Base-by-base conservation (phyloP, 2,329 filamentous ascomycete genomes). In the Tolypocladium amazonense region DNA sequence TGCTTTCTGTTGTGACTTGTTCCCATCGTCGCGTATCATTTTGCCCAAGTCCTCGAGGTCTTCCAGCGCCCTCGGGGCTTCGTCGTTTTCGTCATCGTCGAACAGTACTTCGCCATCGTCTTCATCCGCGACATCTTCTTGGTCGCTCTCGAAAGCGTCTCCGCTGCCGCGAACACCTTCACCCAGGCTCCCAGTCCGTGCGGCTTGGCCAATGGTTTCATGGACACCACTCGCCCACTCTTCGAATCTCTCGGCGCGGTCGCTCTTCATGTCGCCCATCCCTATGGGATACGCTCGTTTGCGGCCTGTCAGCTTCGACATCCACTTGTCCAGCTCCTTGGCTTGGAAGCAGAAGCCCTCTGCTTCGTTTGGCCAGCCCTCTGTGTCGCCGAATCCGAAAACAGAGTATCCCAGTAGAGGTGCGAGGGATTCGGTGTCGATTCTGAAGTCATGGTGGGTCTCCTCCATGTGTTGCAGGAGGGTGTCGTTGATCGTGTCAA, bases 291-390 rank as follows among this genome's bases (percentile, higher is more conserved):
- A 97, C 0, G 91, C 92, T 69, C 92, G 82, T 75, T 93, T 96
- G 62, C 88, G 84, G 1, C 84, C 88, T 0, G 92, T 96, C 68
- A 99, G 76, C 70, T 92, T 95, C n/a, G 93, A 92, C 89, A 99
- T 90, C 93, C 94, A 97, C 71, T 86, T 92, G 71, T 99, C 93
- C 3, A 95, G 80, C 65, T 96, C 88, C 68, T 88, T 89, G 1
- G 93, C 93, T 71, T 97, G 93, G 63, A 90, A 92, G 71, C 93
- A 97, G 75, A 92, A 99, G 0, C 93, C 93, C 66, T 94, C 89
- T 61, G 88, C 84, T 73, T 96, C 92, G 0, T 88, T 90, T 0
- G 92, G 90, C 93, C 94, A 99, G 60, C 89, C 91, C 70, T 96
- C 90, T 63, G 83, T 86, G 71, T 97, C 93, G 23, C 93, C 93